Conservation (phyloP, 306 rosid genomes). For the Cicer cuneatum region DNA sequence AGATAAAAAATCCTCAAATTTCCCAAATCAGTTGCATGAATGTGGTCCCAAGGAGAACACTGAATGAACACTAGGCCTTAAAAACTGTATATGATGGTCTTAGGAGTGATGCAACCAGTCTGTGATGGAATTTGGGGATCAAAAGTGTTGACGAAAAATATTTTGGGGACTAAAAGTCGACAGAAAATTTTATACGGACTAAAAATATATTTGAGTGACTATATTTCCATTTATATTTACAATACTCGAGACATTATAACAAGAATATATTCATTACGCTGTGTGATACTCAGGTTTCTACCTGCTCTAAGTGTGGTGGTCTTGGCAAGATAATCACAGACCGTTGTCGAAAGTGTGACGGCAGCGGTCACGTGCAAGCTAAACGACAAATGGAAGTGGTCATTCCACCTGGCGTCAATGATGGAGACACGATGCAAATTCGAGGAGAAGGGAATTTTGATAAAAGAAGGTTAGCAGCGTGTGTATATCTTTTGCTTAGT, state of each 20-base stretch:
- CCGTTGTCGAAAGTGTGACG: constrained; percentile 70
- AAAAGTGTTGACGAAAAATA: too few relatives aligned
- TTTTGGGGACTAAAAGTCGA: too few relatives aligned
- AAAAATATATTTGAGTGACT: background rate
- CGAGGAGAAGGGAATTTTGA: constrained; percentile 81
- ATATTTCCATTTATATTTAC: constrained; percentile 4
- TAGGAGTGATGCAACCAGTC: too few relatives aligned
- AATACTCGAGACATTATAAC: constrained; percentile 16
- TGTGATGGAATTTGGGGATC: too few relatives aligned
- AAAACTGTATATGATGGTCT: too few relatives aligned
- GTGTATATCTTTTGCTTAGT: constrained; percentile 15
- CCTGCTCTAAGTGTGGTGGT: constrained; percentile 86
- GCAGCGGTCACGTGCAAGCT: constrained; percentile 68
- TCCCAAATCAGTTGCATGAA: too few relatives aligned
- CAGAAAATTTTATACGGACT: too few relatives aligned
- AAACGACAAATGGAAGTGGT: constrained; percentile 59
- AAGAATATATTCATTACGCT: constrained; percentile 2
- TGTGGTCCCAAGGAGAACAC: too few relatives aligned
- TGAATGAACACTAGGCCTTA: too few relatives aligned
- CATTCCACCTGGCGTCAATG: constrained; percentile 79
- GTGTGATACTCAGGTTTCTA: constrained; percentile 67
- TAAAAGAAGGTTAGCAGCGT: constrained; percentile 61
- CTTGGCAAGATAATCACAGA: constrained; percentile 76
- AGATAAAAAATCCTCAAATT: too few relatives aligned
- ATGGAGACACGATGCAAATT: constrained; percentile 84